These are phyloP conservation scores for Pholiota conissans DNA, from an alignment of 768 basidiomycete species.

Conservation along the genomic window DNA sequence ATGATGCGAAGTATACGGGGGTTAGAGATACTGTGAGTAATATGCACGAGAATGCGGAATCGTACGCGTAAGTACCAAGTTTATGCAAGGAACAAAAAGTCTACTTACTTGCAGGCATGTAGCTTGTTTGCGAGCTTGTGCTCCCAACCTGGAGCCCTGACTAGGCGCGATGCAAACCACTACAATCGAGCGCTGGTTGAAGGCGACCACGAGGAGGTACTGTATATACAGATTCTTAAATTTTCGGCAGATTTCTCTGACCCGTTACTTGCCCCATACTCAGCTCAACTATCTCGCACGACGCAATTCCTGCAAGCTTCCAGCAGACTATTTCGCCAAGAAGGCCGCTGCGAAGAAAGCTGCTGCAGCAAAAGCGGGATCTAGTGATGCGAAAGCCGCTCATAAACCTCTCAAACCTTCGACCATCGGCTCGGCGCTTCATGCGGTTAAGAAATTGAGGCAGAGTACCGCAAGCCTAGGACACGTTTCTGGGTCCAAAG, in stretches of 20 bases:
- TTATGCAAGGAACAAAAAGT: not conserved
- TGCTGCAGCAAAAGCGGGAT: not conserved
- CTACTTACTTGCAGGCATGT: not conserved
- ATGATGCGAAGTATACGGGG: not conserved
- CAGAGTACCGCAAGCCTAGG: too few species aligned
- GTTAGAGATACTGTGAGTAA: not conserved
- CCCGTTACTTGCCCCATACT: not conserved
- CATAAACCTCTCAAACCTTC: too few species aligned
- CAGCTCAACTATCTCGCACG: slow-evolving; percentile 1
- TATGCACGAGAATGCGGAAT: slow-evolving; percentile 6
- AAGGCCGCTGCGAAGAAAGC: slow-evolving; percentile 3
- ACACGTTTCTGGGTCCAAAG: too few species aligned
- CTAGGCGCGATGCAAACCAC: not conserved
- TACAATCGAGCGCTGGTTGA: slow-evolving; percentile 3
- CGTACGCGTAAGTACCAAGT: not conserved
- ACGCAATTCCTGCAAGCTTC: not conserved
- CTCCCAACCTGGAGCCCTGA: not conserved
- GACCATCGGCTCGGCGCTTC: too few species aligned
- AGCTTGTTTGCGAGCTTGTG: slow-evolving; percentile 6
- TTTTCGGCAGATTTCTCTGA: too few species aligned
- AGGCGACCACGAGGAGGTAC: slow-evolving; percentile 4
- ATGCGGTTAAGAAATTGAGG: too few species aligned
- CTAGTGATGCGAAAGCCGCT: too few species aligned
- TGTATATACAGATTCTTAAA: not conserved
- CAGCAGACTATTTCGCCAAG: slow-evolving; percentile 5